phyloP scores from a whole-genome alignment of 108 stramenopile genomes.

The Stephanodiscus minutulus region DNA sequence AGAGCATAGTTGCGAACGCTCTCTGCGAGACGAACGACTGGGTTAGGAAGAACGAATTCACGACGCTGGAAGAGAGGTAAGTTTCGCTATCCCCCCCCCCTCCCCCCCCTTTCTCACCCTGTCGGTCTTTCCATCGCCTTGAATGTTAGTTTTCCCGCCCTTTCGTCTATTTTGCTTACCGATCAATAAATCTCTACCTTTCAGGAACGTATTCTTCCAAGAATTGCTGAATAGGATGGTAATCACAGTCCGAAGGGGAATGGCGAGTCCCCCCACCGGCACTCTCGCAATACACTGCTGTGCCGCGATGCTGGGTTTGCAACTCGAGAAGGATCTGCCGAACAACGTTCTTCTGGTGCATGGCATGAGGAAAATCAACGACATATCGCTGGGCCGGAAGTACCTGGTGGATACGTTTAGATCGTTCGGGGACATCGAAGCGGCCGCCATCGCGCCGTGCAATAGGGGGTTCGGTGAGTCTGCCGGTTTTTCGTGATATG shows the following conservation, averaged over 20 bases:
- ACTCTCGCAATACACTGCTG: constrained; percentile 78
- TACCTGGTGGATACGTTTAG: constrained; percentile 61
- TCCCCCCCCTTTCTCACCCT: no score
- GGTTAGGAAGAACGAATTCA: constrained; percentile 68
- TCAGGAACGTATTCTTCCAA: constrained; percentile 69
- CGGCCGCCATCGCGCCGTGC: constrained; percentile 71
- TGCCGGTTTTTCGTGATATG: background rate
- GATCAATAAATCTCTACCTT: background rate
- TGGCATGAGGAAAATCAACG: constrained; percentile 72
- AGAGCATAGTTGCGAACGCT: constrained; percentile 73
- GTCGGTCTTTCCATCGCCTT: background rate
- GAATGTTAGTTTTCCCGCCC: background rate
- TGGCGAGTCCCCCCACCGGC: constrained; percentile 66
- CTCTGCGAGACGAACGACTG: constrained; percentile 77
- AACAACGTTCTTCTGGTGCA: constrained; percentile 66
- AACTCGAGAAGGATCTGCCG: constrained; percentile 65
- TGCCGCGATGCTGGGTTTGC: constrained; percentile 73
- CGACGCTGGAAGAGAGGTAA: constrained; percentile 60
- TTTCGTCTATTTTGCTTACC: no score
- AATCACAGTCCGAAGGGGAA: constrained; percentile 59
- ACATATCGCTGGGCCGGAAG: constrained; percentile 36
- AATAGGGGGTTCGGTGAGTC: constrained; percentile 68
- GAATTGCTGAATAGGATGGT: constrained; percentile 78
- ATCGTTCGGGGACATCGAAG: constrained; percentile 77
- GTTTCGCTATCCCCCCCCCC: constrained; percentile 11